Evolutionary conservation across 345 rosid genomes (phyloP), one percentile per base, ranked within the genome.

Genomic region (Draba incana): DNA sequence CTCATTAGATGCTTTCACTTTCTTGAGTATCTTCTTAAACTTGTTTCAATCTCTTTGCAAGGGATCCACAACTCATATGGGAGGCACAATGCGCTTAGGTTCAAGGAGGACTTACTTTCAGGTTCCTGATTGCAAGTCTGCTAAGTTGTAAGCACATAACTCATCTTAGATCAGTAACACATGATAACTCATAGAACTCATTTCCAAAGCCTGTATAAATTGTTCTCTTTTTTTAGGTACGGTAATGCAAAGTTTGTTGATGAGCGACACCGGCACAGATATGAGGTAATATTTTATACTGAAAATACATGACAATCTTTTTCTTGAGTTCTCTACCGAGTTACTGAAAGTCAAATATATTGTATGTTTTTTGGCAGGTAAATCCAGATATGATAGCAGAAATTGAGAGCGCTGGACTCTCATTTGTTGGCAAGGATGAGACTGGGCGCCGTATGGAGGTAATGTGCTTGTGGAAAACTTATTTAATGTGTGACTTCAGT

Each of bases 61-160:
- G 92, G 96, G 74, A 42, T 88, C 96, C 41, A 88, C 82, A 80
- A 88, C 92, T 71, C 92, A 86, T 59, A 86, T 86, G 96, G 96
- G 96, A 44, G 96, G 88, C 33, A 88, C 96, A 33, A 86, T 88
- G 96, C 88, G 96, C 24, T 73, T 85, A 42, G 96, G 96, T 33
- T 88, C 92, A 67, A 85, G 96, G 75, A 85, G 81, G 79, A 88
- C 96, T 41, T 76, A 81, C 78, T 86, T 88, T 69, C 77, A 78
- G 80, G 81, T 70, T 80, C 49, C 77, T 44, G 81, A 88, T 64
- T 86, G 96, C 85, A 86, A 69, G 78, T 85, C 92, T 75, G 88
- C 92, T 39, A 85, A 84, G 61, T 65, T 88, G 95, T 88, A 76
- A 81, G 91, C 20, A 66, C 61, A 6, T 0, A 28, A 41, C 13